These are phyloP conservation scores for Fusarium sterilihyphosum DNA, from an alignment of 2,329 filamentous ascomycete species.

Conservation along the genomic window DNA sequence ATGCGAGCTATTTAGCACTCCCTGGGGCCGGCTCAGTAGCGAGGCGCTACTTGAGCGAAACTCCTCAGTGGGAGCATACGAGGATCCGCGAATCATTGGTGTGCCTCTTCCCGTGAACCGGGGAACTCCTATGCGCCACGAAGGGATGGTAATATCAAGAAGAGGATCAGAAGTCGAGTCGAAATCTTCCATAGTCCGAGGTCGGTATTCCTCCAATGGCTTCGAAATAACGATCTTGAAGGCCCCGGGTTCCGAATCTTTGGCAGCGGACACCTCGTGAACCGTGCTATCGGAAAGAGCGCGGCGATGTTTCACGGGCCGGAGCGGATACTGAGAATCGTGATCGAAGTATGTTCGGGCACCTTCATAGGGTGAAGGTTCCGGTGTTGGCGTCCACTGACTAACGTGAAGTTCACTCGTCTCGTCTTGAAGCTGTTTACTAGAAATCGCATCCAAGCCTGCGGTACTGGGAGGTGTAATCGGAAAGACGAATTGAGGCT, in stretches of 20 bases:
- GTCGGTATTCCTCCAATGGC: slow-evolving; percentile 66
- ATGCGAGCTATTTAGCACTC: slow-evolving; percentile 38
- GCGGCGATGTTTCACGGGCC: slow-evolving; percentile 61
- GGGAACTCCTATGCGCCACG: slow-evolving; percentile 84
- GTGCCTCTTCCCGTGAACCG: slow-evolving; percentile 82
- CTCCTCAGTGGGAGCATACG: slow-evolving; percentile 80
- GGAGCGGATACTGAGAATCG: slow-evolving; percentile 28
- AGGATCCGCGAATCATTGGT: slow-evolving; percentile 81
- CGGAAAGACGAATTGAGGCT: slow-evolving; percentile 69
- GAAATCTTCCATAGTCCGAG: slow-evolving; percentile 71
- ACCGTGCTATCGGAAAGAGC: slow-evolving; percentile 82
- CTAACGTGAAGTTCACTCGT: slow-evolving; percentile 44
- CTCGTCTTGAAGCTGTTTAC: slow-evolving; percentile 39
- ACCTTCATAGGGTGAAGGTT: slow-evolving; percentile 50
- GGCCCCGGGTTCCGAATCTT: slow-evolving; percentile 70
- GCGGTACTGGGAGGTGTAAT: slow-evolving; percentile 69
- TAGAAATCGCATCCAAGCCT: slow-evolving; percentile 59
- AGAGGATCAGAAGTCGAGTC: slow-evolving; percentile 59
- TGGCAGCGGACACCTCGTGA: slow-evolving; percentile 67
- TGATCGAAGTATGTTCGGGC: slow-evolving; percentile 47
- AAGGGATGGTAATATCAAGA: slow-evolving; percentile 81
- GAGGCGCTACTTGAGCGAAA: slow-evolving; percentile 70
- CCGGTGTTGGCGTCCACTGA: slow-evolving; percentile 57
- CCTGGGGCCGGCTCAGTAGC: slow-evolving; percentile 52
- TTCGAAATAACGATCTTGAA: slow-evolving; percentile 86